A percentile compares a stretch with the other conserved stretches of the same genome.
Conservation (phyloP, 495 filamentous ascomycete genomes). For the Aspergillus affinis region DNA sequence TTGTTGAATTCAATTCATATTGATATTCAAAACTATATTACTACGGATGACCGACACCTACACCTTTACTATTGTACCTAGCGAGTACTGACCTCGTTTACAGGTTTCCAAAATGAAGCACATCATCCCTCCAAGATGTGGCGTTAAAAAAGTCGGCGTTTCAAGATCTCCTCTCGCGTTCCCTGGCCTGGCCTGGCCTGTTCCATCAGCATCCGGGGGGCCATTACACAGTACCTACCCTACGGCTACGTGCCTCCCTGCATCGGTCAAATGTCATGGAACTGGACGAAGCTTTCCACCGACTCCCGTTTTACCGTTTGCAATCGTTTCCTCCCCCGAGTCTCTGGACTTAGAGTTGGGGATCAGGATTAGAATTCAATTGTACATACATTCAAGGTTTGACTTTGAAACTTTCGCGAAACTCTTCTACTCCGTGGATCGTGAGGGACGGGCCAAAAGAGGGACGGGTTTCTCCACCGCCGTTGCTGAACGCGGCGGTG, state of each 20-base stretch:
- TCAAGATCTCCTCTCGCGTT: conserved; percentile 2
- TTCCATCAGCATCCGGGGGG: not conserved
- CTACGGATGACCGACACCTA: not conserved
- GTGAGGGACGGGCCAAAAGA: not conserved
- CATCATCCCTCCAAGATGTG: conserved; percentile 9
- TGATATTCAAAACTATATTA: not conserved
- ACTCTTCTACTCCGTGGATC: conserved; percentile 5
- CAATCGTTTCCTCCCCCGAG: not conserved
- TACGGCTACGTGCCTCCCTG: not conserved
- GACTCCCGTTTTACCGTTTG: conserved; percentile 13
- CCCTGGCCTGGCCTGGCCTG: not conserved
- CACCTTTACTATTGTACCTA: not conserved
- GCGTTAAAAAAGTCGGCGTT: conserved; percentile 7
- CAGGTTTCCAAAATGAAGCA: conserved; percentile 5
- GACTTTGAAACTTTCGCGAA: not conserved
- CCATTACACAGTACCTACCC: not conserved
- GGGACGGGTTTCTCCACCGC: not conserved
- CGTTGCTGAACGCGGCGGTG: not conserved
- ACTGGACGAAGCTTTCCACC: conserved; percentile 14
- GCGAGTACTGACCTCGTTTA: not conserved
- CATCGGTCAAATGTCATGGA: conserved; percentile 18
- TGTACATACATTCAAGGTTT: conserved; percentile 2
- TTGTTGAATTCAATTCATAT: too few relatives aligned
- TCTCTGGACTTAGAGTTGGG: not conserved
- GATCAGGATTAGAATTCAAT: conserved; percentile 8